These are phyloP conservation scores for Cryptosporidium sp. DNA, from an alignment of 169 alveolate genomes.

Conservation along the genomic window DNA sequence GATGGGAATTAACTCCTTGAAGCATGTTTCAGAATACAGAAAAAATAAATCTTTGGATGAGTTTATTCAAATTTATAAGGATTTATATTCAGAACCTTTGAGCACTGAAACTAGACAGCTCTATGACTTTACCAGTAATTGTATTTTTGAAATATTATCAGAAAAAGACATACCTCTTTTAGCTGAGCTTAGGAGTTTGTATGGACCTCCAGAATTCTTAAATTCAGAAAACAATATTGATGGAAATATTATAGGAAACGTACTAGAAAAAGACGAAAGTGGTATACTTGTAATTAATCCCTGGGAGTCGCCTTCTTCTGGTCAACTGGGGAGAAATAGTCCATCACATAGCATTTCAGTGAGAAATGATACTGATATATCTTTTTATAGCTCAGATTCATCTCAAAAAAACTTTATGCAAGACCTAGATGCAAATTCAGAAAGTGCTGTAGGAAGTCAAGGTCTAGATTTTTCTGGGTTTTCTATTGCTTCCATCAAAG, in stretches of 20 bases:
- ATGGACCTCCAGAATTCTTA: constrained; percentile 67
- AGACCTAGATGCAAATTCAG: neutral
- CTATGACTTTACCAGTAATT: constrained; percentile 20
- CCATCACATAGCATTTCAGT: neutral
- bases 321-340: neutral
- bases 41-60: neutral
- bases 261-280: constrained; percentile 61
- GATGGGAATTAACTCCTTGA: neutral
- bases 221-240: constrained; percentile 25
- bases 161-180: constrained; percentile 40
- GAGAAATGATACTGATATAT: neutral
- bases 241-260: constrained; percentile 18
- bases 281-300: constrained; percentile 48
- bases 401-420: neutral
- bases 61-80: neutral
- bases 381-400: neutral
- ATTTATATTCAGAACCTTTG: neutral
- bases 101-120: constrained; percentile 19
- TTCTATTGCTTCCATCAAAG: constrained; percentile 44
- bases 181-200: constrained; percentile 39
- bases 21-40: constrained; percentile 11
- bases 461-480: constrained; percentile 26
- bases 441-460: neutral
- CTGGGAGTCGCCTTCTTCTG: constrained; percentile 14
- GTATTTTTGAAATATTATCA: constrained; percentile 47